Percentiles rank a stretch among this genome's conserved stretches.
Conservation (phyloP, 371 early-diverging fungal genomes). For the Vairimorpha apis region DNA sequence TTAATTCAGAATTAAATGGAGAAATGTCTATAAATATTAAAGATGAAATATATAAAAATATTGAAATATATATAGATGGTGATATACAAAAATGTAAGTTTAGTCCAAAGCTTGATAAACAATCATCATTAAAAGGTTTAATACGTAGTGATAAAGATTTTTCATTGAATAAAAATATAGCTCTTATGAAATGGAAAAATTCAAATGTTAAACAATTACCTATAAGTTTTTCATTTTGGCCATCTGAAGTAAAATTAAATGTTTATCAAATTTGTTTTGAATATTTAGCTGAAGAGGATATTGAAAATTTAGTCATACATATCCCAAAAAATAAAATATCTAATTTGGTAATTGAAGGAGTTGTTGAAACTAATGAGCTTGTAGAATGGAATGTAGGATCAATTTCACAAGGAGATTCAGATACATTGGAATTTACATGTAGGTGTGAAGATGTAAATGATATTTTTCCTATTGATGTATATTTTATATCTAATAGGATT, state of each 20-base stretch:
- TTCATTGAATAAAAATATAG: slow-evolving; percentile 54
- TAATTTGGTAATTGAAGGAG: slow-evolving; percentile 29
- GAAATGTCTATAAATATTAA: slow-evolving; percentile 54
- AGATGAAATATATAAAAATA: slow-evolving; percentile 42
- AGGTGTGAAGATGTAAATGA: slow-evolving; percentile 26
- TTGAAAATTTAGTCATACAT: slow-evolving; percentile 37
- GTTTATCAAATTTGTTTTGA: slow-evolving; percentile 40
- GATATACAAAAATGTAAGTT: slow-evolving; percentile 36
- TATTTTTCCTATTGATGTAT: slow-evolving; percentile 56
- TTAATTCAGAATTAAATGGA: slow-evolving; percentile 39
- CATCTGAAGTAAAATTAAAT: slow-evolving; percentile 40
- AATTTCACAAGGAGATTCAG: slow-evolving; percentile 24
- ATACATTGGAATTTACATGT: slow-evolving; percentile 47
- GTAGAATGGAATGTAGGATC: slow-evolving; percentile 35
- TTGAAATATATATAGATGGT: slow-evolving; percentile 34
- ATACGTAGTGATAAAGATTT: slow-evolving; percentile 49
- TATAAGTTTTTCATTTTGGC: slow-evolving; percentile 54
- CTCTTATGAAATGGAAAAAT: slow-evolving; percentile 58
- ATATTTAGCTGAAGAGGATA: slow-evolving; percentile 33
- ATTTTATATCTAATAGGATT: slow-evolving; percentile 23
- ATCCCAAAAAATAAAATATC: slow-evolving; percentile 33
- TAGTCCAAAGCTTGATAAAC: slow-evolving; percentile 56
- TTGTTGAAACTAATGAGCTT: slow-evolving; percentile 1
- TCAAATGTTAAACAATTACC: slow-evolving; percentile 28
- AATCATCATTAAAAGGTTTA: slow-evolving; percentile 17